Evolutionary conservation across 345 rosid genomes (phyloP).

Genomic region (Pistacia atlantica): DNA sequence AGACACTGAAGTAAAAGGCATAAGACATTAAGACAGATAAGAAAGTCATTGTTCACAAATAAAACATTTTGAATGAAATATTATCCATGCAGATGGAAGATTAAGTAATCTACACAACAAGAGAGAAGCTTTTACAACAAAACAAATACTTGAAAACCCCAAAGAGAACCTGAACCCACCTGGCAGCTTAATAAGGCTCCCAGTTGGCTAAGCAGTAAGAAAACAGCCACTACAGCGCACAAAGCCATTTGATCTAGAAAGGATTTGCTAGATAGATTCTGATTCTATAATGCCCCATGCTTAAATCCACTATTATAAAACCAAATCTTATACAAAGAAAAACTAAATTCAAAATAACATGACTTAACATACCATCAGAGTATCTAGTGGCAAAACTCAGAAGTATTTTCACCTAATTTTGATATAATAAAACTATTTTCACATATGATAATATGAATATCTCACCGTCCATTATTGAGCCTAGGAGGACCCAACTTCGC

Average conservation of each 20-base stretch:
- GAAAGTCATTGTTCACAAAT: neutral
- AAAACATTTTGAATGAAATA: neutral
- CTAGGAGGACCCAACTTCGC: conserved; percentile 93
- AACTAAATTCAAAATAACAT: neutral
- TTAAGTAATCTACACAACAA: neutral
- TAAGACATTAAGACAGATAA: neutral
- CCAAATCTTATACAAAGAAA: neutral
- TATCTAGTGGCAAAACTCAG: neutral
- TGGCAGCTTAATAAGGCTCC: neutral
- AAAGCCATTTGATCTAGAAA: conserved; percentile 6
- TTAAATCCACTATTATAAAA: neutral
- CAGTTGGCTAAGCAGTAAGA: neutral
- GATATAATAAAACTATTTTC: neutral
- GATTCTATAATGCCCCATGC: neutral
- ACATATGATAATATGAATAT: neutral
- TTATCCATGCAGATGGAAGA: neutral
- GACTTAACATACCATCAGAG: neutral
- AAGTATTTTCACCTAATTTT: neutral
- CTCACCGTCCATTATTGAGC: conserved; percentile 70
- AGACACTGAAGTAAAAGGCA: neutral
- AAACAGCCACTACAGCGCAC: neutral
- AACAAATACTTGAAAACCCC: neutral
- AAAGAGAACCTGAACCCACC: neutral
- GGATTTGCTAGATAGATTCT: neutral
- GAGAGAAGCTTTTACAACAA: neutral